Conservation (phyloP, 129 eudicot genomes). For the Kitagawia praeruptora region DNA sequence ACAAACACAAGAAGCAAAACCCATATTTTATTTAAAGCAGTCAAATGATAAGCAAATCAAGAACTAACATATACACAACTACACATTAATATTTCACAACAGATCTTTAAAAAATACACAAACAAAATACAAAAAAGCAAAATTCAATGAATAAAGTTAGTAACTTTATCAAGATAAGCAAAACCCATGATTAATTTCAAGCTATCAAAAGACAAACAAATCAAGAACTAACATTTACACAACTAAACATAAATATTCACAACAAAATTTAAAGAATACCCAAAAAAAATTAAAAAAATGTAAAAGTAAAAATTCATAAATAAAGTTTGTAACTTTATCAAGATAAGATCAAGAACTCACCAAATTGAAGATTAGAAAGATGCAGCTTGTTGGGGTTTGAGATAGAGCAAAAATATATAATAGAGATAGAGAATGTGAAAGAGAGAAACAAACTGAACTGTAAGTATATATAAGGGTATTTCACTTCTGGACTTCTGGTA, state of each 20-base stretch:
- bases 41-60: conserved; percentile 7
- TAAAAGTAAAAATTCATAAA: not conserved
- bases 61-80: not conserved
- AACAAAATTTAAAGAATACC: not conserved
- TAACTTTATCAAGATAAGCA: not conserved
- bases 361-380: conserved; percentile 32
- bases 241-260: not conserved
- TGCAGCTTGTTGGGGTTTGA: conserved; percentile 11
- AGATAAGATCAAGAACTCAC: conserved; percentile 17
- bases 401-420: not conserved
- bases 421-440: conserved; percentile 4
- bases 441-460: not conserved
- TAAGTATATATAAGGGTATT: conserved; percentile 17
- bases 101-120: not conserved
- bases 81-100: not conserved
- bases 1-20: conserved; percentile 3
- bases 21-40: not conserved
- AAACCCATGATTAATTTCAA: conserved; percentile 2
- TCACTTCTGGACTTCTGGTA: conserved; percentile 7
- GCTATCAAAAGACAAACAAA: not conserved
- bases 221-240: not conserved
- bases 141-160: no score
- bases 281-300: not conserved
- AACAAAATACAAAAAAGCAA: not conserved
- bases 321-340: not conserved